Percentiles rank a stretch among this genome's conserved stretches.
Conservation (phyloP, 192 early-diverging fungal species). For the Coemansia sp. region DNA sequence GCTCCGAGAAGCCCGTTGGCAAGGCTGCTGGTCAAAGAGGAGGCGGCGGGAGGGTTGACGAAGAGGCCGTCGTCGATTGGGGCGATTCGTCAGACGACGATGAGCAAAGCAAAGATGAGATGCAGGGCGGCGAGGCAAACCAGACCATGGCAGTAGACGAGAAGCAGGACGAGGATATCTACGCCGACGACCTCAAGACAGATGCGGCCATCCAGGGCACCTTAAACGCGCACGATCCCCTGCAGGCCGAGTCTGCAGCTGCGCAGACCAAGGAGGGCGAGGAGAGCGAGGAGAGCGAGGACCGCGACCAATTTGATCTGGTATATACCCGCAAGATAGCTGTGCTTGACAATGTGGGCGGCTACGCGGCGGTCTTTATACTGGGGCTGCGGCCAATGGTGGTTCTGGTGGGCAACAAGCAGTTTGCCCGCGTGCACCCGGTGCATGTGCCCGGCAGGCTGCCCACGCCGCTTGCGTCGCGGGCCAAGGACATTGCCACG, state of each 20-base stretch:
- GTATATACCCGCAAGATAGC: conserved; percentile 25
- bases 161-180: not conserved
- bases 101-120: not conserved
- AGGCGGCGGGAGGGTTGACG: conserved; percentile 19
- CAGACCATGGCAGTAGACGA: not conserved
- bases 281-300: not conserved
- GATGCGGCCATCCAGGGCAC: conserved; percentile 3
- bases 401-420: conserved; percentile 34
- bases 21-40: conserved; percentile 11
- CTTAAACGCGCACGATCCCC: not conserved
- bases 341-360: conserved; percentile 35
- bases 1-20: conserved; percentile 6
- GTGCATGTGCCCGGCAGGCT: conserved; percentile 19
- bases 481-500: conserved; percentile 9
- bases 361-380: conserved; percentile 38
- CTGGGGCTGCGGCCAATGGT: conserved; percentile 23
- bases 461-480: conserved; percentile 15
- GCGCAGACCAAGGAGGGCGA: not conserved
- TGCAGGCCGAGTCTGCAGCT: not conserved
- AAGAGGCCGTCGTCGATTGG: conserved; percentile 40
- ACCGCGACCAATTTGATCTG: not conserved
- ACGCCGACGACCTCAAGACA: conserved; percentile 13
- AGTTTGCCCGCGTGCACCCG: conserved; percentile 44
- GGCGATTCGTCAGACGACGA: conserved; percentile 32
- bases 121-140: not conserved